Evolutionary conservation across 805 yeast species (phyloP).

Genomic region (Nakazawaea laoshanensis): DNA sequence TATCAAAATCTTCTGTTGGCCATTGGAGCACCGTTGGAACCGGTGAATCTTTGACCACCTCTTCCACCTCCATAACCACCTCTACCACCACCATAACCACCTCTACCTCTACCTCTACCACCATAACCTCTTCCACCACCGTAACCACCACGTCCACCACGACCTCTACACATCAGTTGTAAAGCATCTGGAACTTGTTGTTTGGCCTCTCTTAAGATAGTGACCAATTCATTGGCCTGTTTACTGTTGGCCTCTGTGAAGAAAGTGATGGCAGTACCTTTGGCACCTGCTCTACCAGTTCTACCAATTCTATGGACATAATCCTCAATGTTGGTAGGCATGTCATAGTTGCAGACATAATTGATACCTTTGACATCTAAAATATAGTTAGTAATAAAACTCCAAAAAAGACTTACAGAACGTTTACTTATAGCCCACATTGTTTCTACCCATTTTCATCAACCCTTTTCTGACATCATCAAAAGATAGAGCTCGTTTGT

Average conservation of each 20-base stretch:
- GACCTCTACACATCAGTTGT: constrained; percentile 67
- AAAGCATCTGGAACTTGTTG: constrained; percentile 81
- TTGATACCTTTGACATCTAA: constrained; percentile 96
- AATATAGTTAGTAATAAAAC: constrained; percentile 6
- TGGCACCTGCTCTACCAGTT: constrained; percentile 98
- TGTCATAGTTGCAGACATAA: constrained; percentile 87
- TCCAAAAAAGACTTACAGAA: neutral
- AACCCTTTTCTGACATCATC: too few species aligned
- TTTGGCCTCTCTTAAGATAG: constrained; percentile 91
- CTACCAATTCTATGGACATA: constrained; percentile 98
- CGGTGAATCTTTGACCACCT: constrained; percentile 30
- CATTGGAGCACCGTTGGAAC: constrained; percentile 41
- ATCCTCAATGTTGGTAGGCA: constrained; percentile 98
- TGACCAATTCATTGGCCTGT: constrained; percentile 84
- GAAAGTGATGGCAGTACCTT: constrained; percentile 91
- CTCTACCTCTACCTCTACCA: constrained; percentile 29
- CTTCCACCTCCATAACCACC: constrained; percentile 41
- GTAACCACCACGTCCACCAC: constrained; percentile 53
- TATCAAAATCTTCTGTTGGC: constrained; percentile 32
- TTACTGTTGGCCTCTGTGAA: constrained; percentile 84
- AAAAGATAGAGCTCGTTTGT: too few species aligned
- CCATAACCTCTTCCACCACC: constrained; percentile 34
- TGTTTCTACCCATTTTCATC: neutral
- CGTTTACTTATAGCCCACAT: neutral
- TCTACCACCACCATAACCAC: constrained; percentile 50